Conservation (phyloP, 805 yeast genomes). For the Metschnikowia lochheadii region DNA sequence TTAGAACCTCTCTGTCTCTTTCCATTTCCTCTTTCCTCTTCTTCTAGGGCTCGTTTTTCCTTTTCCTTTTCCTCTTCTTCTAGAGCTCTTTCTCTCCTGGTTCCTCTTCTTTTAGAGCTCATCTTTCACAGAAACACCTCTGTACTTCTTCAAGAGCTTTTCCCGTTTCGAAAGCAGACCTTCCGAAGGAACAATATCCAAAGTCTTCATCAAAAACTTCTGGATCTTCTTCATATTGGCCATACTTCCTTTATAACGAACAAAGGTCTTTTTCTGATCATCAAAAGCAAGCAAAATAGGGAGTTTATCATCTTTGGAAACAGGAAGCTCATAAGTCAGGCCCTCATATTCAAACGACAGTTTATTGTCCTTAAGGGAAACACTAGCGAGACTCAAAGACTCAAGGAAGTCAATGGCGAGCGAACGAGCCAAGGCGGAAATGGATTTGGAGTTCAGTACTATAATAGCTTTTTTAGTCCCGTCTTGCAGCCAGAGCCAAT, state of each 20-base stretch:
- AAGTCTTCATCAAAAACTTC: slow-evolving; percentile 29
- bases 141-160: slow-evolving; percentile 25
- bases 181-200: slow-evolving; percentile 35
- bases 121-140: slow-evolving; percentile 23
- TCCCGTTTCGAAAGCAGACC: slow-evolving; percentile 37
- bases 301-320: slow-evolving; percentile 15
- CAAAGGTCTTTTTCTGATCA: slow-evolving; percentile 17
- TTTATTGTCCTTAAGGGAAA: slow-evolving; percentile 17
- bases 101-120: slow-evolving; percentile 7
- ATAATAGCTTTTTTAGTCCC: slow-evolving; percentile 45
- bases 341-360: slow-evolving; percentile 18
- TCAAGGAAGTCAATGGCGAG: slow-evolving; percentile 68
- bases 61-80: background rate
- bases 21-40: too few species aligned
- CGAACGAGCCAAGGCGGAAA: slow-evolving; percentile 57
- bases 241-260: slow-evolving; percentile 21
- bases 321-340: slow-evolving; percentile 19
- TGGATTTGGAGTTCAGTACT: slow-evolving; percentile 45
- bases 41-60: too few species aligned
- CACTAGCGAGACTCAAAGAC: slow-evolving; percentile 44
- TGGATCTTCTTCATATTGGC: slow-evolving; percentile 28
- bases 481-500: slow-evolving; percentile 24
- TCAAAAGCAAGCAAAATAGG: slow-evolving; percentile 29
- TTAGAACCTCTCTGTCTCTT: too few species aligned
- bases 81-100: background rate